phyloP scores from a whole-genome alignment of 257 asterid genomes.

The Ilex asprella region DNA sequence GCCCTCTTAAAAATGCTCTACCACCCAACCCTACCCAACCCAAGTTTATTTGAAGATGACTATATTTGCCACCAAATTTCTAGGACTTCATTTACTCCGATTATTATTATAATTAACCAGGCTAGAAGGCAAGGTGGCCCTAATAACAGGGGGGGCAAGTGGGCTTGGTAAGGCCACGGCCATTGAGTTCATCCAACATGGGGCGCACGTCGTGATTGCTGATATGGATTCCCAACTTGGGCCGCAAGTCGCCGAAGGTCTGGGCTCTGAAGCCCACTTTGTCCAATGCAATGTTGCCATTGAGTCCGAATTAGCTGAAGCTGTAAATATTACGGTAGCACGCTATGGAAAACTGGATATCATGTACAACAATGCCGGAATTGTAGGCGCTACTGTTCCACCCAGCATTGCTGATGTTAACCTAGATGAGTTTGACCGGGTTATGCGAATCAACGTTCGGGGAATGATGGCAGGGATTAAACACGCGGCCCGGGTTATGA shows the following conservation, averaged over 20 bases:
- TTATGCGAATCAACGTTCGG: conserved; percentile 20
- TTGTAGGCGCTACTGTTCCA: neutral
- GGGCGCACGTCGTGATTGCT: conserved; percentile 47
- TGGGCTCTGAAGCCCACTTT: conserved; percentile 12
- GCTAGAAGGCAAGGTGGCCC: conserved; percentile 45
- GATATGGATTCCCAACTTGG: conserved; percentile 31
- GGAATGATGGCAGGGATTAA: conserved; percentile 33
- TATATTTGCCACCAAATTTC: too few species aligned
- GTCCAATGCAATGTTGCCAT: conserved; percentile 18
- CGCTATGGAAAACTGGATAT: conserved; percentile 30
- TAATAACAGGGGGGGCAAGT: conserved; percentile 50
- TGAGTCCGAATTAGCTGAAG: conserved; percentile 10
- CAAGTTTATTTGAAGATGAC: too few species aligned
- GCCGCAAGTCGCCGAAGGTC: conserved; percentile 14
- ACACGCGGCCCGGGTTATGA: conserved; percentile 42
- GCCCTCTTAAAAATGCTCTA: too few species aligned
- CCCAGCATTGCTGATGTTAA: conserved; percentile 16
- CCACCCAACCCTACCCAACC: too few species aligned
- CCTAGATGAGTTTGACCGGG: conserved; percentile 12
- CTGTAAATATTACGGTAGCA: conserved; percentile 1
- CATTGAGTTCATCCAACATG: conserved; percentile 21
- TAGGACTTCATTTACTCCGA: too few species aligned
- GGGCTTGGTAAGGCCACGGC: conserved; percentile 54
- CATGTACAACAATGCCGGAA: conserved; percentile 32
- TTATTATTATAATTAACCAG: conserved; percentile 4